Evolutionary conservation across 495 filamentous ascomycete species (phyloP).

Genomic region (Penicillium herquei): DNA sequence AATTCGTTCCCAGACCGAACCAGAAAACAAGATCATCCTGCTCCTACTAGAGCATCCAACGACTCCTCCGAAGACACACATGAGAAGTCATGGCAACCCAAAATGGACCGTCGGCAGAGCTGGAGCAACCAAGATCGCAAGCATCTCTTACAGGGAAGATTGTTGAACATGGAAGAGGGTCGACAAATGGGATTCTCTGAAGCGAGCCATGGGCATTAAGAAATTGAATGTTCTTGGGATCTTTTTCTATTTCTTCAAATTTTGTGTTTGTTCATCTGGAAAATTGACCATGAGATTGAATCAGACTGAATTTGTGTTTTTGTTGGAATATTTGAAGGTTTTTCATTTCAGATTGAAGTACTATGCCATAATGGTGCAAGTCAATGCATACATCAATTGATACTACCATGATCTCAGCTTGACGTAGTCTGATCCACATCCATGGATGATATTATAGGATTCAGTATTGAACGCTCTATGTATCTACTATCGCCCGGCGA

Average conservation of each 20-base stretch:
- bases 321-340: neutral
- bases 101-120: constrained; percentile 27
- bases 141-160: constrained; percentile 31
- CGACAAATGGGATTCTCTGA: constrained; percentile 34
- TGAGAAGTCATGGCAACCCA: constrained; percentile 25
- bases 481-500: too few relatives aligned
- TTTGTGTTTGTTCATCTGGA: neutral
- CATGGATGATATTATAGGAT: too few relatives aligned
- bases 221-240: neutral
- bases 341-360: too few relatives aligned
- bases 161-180: constrained; percentile 26
- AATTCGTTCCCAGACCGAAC: constrained; percentile 9
- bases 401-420: too few relatives aligned
- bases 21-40: constrained; percentile 1
- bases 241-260: neutral
- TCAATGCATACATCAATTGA: too few relatives aligned
- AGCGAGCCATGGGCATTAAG: constrained; percentile 3
- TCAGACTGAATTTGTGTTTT: too few relatives aligned
- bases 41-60: neutral
- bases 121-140: constrained; percentile 39
- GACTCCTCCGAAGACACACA: neutral
- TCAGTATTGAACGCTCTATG: too few relatives aligned
- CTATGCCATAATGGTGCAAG: too few relatives aligned
- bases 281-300: neutral
- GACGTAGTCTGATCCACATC: too few relatives aligned